Base-by-base conservation (phyloP, 495 filamentous ascomycete genomes). In the Hyaloscypha variabilis region DNA sequence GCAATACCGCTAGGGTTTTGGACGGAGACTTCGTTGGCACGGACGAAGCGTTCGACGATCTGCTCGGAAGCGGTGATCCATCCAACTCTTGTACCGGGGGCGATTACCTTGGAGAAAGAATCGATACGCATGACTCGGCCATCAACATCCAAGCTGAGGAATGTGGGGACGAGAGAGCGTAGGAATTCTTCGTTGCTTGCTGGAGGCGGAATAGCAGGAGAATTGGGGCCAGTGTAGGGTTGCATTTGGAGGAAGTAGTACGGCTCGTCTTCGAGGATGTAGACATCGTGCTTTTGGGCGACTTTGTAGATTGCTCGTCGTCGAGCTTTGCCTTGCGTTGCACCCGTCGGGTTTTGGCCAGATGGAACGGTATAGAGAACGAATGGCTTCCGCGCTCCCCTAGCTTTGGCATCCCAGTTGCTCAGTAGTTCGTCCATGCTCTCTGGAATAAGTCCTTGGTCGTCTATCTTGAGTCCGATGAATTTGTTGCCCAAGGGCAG, bases 181-280 rank as follows among this genome's bases (percentile, higher is more conserved):
- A 89, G 73, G 70, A 86, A 88, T 13, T 79, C 77, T 1, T 74
- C 67, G 24, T 73, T 65, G 49, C 34, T 71, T 52, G 67, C 59
- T 0, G 75, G 73, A 29, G 76, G 68, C 28, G 72, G 78, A 50
- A 67, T 64, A 2, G 77, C 75, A 3, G 85, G 77, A 3, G 77
- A 74, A 58, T 82, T 76, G 30, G 79, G 73, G 26, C 85, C 85
- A 17, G 81, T 81, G 77, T 94, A 95, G 1, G 91, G 87, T 73
- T 91, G 87, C 93, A 99, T 97, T 79, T 99, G 95, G 58, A 99
- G 82, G 80, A 94, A 99, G 75, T 91, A 90, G 78, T 97, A 97
- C n/a, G 94, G 94, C 73, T 98, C 94, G 74, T 98, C 94, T 77
- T 98, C 94, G 66, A 98, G 72, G 74, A 98, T 94, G 76, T 85